Evolutionary conservation across 2,329 filamentous ascomycete species (phyloP), one percentile per base, ranked within the genome.

Genomic region (Sarocladium strictum): DNA sequence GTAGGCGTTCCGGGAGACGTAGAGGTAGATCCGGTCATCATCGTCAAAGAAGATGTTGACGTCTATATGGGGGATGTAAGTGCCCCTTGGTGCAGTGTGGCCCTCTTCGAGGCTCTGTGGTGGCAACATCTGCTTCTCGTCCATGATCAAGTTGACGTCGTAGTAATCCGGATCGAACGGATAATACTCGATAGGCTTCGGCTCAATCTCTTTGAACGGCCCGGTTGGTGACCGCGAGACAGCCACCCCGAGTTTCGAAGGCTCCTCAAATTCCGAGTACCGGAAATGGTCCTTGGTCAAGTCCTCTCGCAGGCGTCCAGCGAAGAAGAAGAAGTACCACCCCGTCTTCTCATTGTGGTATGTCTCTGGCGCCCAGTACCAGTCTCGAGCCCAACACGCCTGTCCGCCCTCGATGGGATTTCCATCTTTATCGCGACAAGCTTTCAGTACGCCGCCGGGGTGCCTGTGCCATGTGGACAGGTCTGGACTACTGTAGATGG

Each of bases 11-110:
- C 67, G 61, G 1, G 68, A 70, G 3, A 61, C 56, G 54, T 69
- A 69, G 0, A 71, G 53, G 54, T 76, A 74, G 12, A 65, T 60
- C 5, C 61, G 62, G 2, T 65, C 67, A 56, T 72, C 65, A 29
- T 53, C 50, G 5, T 64, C 59, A 38, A 73, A 76, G 38, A 78
- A 72, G n/a, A 80, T 64, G 62, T 77, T 73, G 0, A 73, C 69
- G 53, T 78, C 76, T 7, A 78, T 76, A 3, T 64, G 67, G 1
- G 67, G 67, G 19, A 70, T 70, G 19, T 65, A 70, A 1, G 67
- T 70, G 14, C 67, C 67, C 54, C 60, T 68, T 0, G 67, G 67
- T 11, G 67, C 67, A 0, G 55, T 63, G 19, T 59, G 43, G 1
- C 67, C 67, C 19, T 66, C 40, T 3, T 57, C 56, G 1, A 61